Conservation (phyloP, 2,329 filamentous ascomycete genomes). For the Aspergillus calidoustus region DNA sequence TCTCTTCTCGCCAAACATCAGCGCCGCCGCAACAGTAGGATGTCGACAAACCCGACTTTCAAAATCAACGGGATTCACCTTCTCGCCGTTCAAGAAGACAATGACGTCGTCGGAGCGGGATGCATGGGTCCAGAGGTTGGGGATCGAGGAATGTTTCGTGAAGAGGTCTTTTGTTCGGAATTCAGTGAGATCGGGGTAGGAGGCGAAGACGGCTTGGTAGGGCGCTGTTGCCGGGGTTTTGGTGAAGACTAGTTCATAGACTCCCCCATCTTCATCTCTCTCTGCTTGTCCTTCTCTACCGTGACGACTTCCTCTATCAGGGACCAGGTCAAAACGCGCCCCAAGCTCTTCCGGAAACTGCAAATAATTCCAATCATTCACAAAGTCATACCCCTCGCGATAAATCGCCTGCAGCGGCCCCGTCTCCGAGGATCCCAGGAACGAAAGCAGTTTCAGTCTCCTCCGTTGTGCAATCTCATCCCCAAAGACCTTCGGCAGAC, state of each 20-base stretch:
- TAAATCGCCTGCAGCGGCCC: constrained; percentile 13
- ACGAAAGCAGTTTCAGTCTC: constrained; percentile 8
- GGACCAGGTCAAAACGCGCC: constrained; percentile 2
- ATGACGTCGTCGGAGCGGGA: constrained; percentile 13
- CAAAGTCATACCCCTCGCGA: constrained; percentile 12
- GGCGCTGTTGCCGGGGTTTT: constrained; percentile 3
- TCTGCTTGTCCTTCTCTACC: no score
- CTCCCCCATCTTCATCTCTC: neutral
- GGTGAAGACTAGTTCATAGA: constrained; percentile 17
- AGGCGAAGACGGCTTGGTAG: constrained; percentile 13
- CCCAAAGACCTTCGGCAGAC: constrained; percentile 9
- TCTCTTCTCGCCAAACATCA: constrained; percentile 43
- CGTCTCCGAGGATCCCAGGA: constrained; percentile 12
- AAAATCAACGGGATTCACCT: constrained; percentile 12
- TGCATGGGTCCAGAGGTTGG: constrained; percentile 17
- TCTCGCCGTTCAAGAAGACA: constrained; percentile 11
- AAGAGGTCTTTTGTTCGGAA: constrained; percentile 18
- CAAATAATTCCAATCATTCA: constrained; percentile 16
- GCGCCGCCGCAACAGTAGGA: constrained; percentile 32
- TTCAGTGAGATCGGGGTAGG: constrained; percentile 31
- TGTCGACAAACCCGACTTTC: constrained; percentile 9
- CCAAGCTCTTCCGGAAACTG: constrained; percentile 12
- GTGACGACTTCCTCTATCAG: neutral
- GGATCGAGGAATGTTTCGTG: constrained; percentile 12
- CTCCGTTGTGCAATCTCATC: constrained; percentile 4